phyloP scores from a whole-genome alignment of 1,284 basidiomycete genomes.

The Papiliotrema fonsecae region DNA sequence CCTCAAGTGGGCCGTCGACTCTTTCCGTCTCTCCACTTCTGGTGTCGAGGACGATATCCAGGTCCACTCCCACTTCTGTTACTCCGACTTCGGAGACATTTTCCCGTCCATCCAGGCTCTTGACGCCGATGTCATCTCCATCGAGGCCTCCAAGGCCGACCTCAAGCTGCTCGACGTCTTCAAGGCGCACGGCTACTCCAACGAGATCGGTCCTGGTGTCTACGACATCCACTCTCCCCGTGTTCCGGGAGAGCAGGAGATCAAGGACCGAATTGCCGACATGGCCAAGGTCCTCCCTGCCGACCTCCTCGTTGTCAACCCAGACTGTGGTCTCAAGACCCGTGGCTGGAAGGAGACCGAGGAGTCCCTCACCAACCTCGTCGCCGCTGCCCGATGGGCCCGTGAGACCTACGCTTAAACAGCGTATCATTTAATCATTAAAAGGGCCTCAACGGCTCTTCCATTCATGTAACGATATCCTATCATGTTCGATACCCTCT shows the following conservation, averaged over 20 bases:
- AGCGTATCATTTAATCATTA: slow-evolving; percentile 4
- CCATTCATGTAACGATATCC: slow-evolving; percentile 3
- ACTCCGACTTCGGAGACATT: slow-evolving; percentile 82
- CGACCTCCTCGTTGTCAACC: slow-evolving; percentile 83
- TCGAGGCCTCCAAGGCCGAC: slow-evolving; percentile 97
- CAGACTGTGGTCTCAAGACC: slow-evolving; percentile 75
- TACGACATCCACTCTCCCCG: slow-evolving; percentile 99
- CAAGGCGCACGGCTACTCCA: slow-evolving; percentile 92
- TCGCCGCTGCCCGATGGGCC: slow-evolving; percentile 84
- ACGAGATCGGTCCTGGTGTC: slow-evolving; percentile 97
- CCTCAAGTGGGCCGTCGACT: slow-evolving; percentile 94
- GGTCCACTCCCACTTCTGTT: slow-evolving; percentile 90
- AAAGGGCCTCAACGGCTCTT: slow-evolving; percentile 79
- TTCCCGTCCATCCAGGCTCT: slow-evolving; percentile 96
- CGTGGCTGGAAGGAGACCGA: slow-evolving; percentile 97
- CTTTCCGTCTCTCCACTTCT: slow-evolving; percentile 92
- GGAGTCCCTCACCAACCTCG: slow-evolving; percentile 76
- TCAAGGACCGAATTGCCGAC: slow-evolving; percentile 82
- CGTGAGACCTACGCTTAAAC: slow-evolving; percentile 69
- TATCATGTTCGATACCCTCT: slow-evolving; percentile 20
- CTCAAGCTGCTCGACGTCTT: slow-evolving; percentile 96
- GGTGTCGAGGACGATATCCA: slow-evolving; percentile 88
- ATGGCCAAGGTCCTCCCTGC: slow-evolving; percentile 76
- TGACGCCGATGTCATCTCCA: slow-evolving; percentile 97
- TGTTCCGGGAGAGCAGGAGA: slow-evolving; percentile 90